Evolutionary conservation across 306 rosid genomes (phyloP).

Genomic region (Glycine latifolia): DNA sequence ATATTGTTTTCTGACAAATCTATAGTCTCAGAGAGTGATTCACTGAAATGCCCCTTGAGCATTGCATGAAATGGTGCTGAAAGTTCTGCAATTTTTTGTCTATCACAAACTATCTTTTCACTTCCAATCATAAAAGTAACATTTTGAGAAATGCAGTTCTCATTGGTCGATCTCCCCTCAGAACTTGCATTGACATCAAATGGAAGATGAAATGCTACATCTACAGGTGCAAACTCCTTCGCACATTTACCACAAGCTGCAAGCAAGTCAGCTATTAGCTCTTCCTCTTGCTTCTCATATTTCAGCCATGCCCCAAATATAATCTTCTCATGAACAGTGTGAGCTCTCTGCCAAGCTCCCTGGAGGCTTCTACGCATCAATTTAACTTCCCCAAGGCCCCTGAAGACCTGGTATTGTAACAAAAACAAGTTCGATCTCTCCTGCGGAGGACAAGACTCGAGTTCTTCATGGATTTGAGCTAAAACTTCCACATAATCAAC

Average conservation of each 20-base stretch:
- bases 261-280: slow-evolving; percentile 73
- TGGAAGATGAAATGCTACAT: slow-evolving; percentile 70
- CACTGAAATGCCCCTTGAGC: slow-evolving; percentile 90
- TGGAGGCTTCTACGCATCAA: slow-evolving; percentile 89
- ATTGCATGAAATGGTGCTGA: slow-evolving; percentile 87
- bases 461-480: slow-evolving; percentile 96
- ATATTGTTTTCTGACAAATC: slow-evolving; percentile 89
- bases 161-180: slow-evolving; percentile 54
- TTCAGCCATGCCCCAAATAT: slow-evolving; percentile 92
- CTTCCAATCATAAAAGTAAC: slow-evolving; percentile 74
- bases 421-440: slow-evolving; percentile 76
- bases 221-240: slow-evolving; percentile 72
- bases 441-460: slow-evolving; percentile 76
- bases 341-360: slow-evolving; percentile 82
- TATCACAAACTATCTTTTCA: slow-evolving; percentile 83
- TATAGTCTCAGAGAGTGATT: slow-evolving; percentile 71
- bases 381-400: slow-evolving; percentile 87
- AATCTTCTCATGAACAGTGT: slow-evolving; percentile 79
- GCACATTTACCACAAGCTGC: slow-evolving; percentile 78
- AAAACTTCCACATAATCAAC: slow-evolving; percentile 86
- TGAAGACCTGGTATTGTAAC: slow-evolving; percentile 86
- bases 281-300: slow-evolving; percentile 92
- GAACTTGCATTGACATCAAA: slow-evolving; percentile 46
- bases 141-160: slow-evolving; percentile 50
- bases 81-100: slow-evolving; percentile 79